A percentile compares a stretch with the other conserved stretches of the same genome.
Evolutionary conservation across 1,284 basidiomycete genomes (phyloP).

Genomic region (Leccinum griseonigrum): DNA sequence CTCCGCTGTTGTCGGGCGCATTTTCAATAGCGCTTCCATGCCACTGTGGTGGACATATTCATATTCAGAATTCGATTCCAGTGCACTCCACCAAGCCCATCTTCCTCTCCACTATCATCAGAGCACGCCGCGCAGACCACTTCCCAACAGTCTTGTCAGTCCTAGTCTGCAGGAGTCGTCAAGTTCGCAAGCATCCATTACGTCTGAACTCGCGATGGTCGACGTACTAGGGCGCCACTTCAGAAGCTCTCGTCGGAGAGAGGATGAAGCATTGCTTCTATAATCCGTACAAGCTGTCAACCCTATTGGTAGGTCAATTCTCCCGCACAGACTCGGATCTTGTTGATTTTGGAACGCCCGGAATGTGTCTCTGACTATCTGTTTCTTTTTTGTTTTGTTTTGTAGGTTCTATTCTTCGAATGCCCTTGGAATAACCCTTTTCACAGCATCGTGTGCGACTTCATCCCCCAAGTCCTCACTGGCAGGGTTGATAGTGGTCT

Average conservation of each 20-base stretch:
- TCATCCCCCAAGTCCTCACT: conserved; percentile 94
- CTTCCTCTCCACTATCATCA: conserved; percentile 24
- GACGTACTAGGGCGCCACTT: conserved; percentile 33
- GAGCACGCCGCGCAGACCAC: conserved; percentile 31
- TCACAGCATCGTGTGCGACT: conserved; percentile 95
- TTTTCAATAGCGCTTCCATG: too few species aligned
- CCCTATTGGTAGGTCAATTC: conserved; percentile 60
- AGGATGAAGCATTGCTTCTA: conserved; percentile 75
- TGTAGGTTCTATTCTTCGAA: conserved; percentile 89
- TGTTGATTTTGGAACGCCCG: background rate
- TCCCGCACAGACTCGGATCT: background rate
- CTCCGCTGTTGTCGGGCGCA: too few species aligned
- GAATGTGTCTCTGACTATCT: background rate
- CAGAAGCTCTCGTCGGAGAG: conserved; percentile 56
- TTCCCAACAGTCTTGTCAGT: conserved; percentile 3
- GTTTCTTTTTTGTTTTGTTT: background rate
- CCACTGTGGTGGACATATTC: too few species aligned
- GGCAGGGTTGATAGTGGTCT: conserved; percentile 74
- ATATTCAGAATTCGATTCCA: too few species aligned
- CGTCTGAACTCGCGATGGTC: conserved; percentile 52
- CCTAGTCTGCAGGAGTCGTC: conserved; percentile 34
- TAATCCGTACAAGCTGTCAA: conserved; percentile 67
- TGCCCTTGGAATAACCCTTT: conserved; percentile 98
- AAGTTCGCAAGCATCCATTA: conserved; percentile 39
- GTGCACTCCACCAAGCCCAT: conserved; percentile 24